Evolutionary conservation across 768 basidiomycete genomes (phyloP), one percentile per base, ranked within the genome.

Genomic region (Lentinus tigrinus): DNA sequence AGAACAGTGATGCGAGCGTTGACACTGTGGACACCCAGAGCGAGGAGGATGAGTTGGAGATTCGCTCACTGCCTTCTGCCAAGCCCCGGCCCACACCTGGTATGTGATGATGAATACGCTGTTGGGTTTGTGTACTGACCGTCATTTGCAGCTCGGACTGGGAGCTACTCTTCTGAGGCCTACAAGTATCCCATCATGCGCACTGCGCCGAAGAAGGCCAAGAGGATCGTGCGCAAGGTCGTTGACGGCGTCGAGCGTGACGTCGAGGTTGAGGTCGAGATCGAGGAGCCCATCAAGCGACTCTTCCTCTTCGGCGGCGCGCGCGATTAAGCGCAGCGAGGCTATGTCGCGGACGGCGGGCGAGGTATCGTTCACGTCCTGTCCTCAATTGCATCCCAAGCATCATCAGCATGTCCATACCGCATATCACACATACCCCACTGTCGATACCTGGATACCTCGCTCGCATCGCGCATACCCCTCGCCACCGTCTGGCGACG

Each of bases 131-230:
- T 13, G 21, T 24, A 68, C 31, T 31, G 7, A 31, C 11, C 39
- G 0, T 47, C 34, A 39, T 40, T 17, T 40, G 21, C 56, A 89
- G 88, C 75, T 13, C 85, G 86, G 27, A 84, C 89, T 2, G 89
- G 87, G 88, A 89, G 88, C 2, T 90, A 89, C 65, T 53, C 62
- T 8, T 87, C 89, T 65, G 86, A 86, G 62, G 70, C 88, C 60
- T 81, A 78, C 67, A 88, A 85, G 3, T 91, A 90, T 63, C 83
- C 85, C 16, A 74, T 83, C 58, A 84, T 85, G 81, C 74, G 76
- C 58, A 72, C 80, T 37, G 82, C 80, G n/a, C 73, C 76, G 43
- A 78, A 78, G 73, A 85, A 76, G 69, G 82, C 84, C 73, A 74
- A 74, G 61, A 76, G 76, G 50, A 69, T 76, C 24, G 81, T 81